Evolutionary conservation across 257 asterid species (phyloP).

Genomic region (Rubia yunnanensis): DNA sequence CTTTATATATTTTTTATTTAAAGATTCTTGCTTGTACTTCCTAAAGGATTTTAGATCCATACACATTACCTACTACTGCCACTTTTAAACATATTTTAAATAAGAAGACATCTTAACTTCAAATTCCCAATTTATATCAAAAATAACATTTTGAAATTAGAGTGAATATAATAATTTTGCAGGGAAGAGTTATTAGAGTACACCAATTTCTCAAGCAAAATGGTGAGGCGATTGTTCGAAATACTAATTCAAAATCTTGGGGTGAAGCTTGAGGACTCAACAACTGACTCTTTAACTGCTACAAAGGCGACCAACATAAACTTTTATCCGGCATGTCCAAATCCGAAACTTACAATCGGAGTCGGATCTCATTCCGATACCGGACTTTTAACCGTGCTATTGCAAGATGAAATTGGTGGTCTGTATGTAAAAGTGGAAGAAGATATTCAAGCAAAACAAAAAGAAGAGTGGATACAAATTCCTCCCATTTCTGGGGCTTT

Average conservation of each 20-base stretch:
- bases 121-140: no score
- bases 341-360: constrained; percentile 7
- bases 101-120: no score
- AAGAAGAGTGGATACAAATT: constrained; percentile 1
- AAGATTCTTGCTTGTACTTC: no score
- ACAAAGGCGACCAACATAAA: not conserved
- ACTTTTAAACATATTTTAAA: no score
- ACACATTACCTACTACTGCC: no score
- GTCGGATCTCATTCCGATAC: not conserved
- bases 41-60: no score
- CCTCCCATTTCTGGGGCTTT: constrained; percentile 1
- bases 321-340: constrained; percentile 3
- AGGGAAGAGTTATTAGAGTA: not conserved
- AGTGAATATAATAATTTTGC: not conserved
- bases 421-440: not conserved
- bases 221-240: not conserved
- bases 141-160: no score
- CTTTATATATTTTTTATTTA: no score
- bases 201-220: not conserved
- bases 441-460: not conserved
- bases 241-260: not conserved
- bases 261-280: not conserved
- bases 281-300: not conserved
- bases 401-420: not conserved
- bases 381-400: not conserved